Base-by-base conservation (phyloP, 805 yeast genomes). In the Candida montana region DNA sequence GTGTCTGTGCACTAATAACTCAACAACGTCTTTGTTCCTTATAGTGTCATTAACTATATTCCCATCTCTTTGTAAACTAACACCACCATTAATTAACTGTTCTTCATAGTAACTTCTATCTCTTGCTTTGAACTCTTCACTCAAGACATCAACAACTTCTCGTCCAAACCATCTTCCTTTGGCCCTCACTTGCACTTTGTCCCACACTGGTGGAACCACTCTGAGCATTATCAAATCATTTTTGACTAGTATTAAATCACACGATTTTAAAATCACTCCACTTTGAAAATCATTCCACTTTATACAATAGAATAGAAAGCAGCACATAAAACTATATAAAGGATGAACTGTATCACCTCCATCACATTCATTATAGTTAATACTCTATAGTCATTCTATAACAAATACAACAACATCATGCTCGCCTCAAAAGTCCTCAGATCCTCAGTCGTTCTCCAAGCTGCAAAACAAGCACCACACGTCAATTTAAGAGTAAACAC, bases 161-260 rank as follows among this genome's bases (percentile, higher is more conserved):
- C 52, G 42, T 19, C 44, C 37, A 15, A 54, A 39, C 59, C 59
- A 54, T 2, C 57, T 45, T 10, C 59, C 59, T 36, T 53, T 54
- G 10, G 48, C 57, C 20, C 42, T 44, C 11, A 45, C 31, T 4
- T 21, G 20, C 11, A 44, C 39, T 6, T 53, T 46, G 38, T 53
- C 51, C 37, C 42, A 41, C 18, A 91, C 90, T 0, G 98, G 97
- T 0, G 77, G 68, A 5, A 91, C 84, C 40, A 82, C 67, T 40
- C 96, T 65, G 37, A 88, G 65, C 0, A 26, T 26, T 26, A 21
- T 21, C n/a, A n/a, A n/a, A n/a, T n/a, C n/a, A n/a, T n/a, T n/a
- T n/a, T n/a, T n/a, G n/a, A n/a, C n/a, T n/a, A n/a, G n/a, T n/a
- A n/a, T n/a, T n/a, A n/a, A n/a, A n/a, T n/a, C n/a, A n/a, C n/a